Percentiles rank a stretch among this genome's conserved stretches.
These are phyloP conservation scores for Trichoderma gracile DNA, from an alignment of 2,329 filamentous ascomycete species.

Conservation along the genomic window DNA sequence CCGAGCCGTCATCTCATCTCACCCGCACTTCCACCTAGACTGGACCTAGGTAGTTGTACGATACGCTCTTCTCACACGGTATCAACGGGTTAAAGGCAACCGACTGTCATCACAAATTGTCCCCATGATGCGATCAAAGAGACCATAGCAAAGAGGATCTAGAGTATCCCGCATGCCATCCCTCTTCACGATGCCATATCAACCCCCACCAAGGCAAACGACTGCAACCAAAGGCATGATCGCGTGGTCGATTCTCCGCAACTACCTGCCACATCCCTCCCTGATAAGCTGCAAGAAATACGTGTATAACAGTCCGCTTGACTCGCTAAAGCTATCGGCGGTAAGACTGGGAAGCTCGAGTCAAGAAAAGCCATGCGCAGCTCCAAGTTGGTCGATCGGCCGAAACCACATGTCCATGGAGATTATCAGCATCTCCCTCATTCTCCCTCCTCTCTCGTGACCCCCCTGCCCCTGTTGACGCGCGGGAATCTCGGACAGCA, in stretches of 20 bases:
- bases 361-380: neutral
- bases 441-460: neutral
- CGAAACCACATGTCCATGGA: conserved; percentile 18
- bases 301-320: conserved; percentile 16
- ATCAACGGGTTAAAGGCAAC: no score
- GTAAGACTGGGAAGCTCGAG: conserved; percentile 1
- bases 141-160: no score
- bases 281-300: conserved; percentile 10
- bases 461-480: conserved; percentile 4
- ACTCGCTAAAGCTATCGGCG: conserved; percentile 1
- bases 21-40: conserved; percentile 8
- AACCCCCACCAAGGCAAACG: neutral
- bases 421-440: neutral
- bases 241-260: conserved; percentile 11
- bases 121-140: neutral
- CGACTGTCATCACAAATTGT: no score
- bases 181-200: no score
- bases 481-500: conserved; percentile 19
- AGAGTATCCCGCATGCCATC: no score
- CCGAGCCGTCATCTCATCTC: conserved; percentile 5
- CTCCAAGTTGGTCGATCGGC: conserved; percentile 1
- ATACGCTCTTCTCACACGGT: neutral
- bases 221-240: conserved; percentile 6
- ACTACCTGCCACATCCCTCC: no score
- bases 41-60: neutral